Conservation (phyloP, 257 asterid genomes). For the Salvia hispanica region DNA sequence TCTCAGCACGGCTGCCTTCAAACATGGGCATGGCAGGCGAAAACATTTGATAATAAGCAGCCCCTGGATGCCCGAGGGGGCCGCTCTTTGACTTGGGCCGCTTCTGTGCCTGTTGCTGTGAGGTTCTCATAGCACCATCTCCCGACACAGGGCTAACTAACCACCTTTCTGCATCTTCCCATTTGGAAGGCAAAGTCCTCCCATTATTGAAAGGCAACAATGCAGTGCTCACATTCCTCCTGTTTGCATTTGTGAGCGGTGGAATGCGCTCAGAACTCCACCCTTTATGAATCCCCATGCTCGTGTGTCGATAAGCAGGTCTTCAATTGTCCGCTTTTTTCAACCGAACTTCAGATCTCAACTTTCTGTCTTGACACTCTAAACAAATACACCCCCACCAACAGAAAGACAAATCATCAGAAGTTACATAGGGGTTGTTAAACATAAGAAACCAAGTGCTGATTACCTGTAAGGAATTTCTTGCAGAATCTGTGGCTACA, state of each 20-base stretch:
- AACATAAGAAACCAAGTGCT: no score
- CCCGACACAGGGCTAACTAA: constrained; percentile 81
- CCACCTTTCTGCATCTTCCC: constrained; percentile 99
- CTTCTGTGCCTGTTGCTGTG: constrained; percentile 70
- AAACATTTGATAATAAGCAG: constrained; percentile 68
- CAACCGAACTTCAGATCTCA: constrained; percentile 52
- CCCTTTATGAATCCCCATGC: constrained; percentile 76
- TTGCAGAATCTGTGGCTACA: constrained; percentile 63
- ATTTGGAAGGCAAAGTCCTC: constrained; percentile 85
- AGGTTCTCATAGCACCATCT: constrained; percentile 56
- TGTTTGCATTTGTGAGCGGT: constrained; percentile 44
- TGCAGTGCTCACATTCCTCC: constrained; percentile 50
- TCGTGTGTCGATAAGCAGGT: constrained; percentile 67
- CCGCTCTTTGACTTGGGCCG: constrained; percentile 95
- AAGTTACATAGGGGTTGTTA: no score
- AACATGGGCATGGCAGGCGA: constrained; percentile 69
- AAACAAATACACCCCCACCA: constrained; percentile 1
- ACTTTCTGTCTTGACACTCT: constrained; percentile 84
- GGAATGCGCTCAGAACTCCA: constrained; percentile 98
- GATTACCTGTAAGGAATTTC: constrained; percentile 72
- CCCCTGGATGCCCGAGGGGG: constrained; percentile 91
- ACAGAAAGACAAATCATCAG: neutral
- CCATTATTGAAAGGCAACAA: constrained; percentile 71
- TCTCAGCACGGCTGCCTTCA: constrained; percentile 44
- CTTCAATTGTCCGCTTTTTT: constrained; percentile 62